Conservation (phyloP, 2,329 filamentous ascomycete genomes). For the Claviceps humidiphila region DNA sequence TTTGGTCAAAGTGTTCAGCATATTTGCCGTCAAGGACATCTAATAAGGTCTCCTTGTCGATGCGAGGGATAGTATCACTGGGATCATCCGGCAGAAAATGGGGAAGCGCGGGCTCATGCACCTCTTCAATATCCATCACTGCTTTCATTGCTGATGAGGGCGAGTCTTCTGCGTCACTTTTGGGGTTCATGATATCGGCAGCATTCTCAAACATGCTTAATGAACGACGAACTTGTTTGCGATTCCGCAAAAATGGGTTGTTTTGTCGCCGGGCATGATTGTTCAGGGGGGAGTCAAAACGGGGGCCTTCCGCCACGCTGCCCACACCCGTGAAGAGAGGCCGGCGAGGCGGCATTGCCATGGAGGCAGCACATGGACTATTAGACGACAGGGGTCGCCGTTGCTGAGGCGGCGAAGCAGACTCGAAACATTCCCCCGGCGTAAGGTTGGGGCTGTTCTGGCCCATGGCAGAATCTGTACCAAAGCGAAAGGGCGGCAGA, state of each 20-base stretch:
- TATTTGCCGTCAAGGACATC: conserved; percentile 81
- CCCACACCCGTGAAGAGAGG: conserved; percentile 50
- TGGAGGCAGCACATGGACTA: conserved; percentile 36
- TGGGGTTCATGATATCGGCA: conserved; percentile 72
- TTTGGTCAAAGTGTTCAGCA: conserved; percentile 60
- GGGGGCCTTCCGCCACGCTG: conserved; percentile 33
- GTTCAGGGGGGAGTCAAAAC: conserved; percentile 63
- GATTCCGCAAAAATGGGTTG: conserved; percentile 59
- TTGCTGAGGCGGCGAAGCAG: conserved; percentile 60
- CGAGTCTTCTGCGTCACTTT: conserved; percentile 42
- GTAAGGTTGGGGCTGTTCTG: conserved; percentile 36
- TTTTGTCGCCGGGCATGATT: conserved; percentile 58
- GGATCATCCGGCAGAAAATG: conserved; percentile 72
- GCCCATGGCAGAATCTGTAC: conserved; percentile 21
- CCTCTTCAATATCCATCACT: conserved; percentile 73
- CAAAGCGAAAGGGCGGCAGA: conserved; percentile 63
- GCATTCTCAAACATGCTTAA: conserved; percentile 97
- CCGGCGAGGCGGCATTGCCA: conserved; percentile 48
- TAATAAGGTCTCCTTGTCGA: conserved; percentile 67
- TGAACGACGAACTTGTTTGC: conserved; percentile 82
- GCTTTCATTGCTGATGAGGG: conserved; percentile 44
- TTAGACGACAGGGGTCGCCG: conserved; percentile 46
- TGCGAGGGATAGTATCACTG: conserved; percentile 77
- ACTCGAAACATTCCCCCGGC: conserved; percentile 66
- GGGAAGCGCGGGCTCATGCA: conserved; percentile 61